These are phyloP conservation scores for Debaryomycetaceae sp. DNA, from an alignment of 1,139 yeast genomes.

Conservation along the genomic window DNA sequence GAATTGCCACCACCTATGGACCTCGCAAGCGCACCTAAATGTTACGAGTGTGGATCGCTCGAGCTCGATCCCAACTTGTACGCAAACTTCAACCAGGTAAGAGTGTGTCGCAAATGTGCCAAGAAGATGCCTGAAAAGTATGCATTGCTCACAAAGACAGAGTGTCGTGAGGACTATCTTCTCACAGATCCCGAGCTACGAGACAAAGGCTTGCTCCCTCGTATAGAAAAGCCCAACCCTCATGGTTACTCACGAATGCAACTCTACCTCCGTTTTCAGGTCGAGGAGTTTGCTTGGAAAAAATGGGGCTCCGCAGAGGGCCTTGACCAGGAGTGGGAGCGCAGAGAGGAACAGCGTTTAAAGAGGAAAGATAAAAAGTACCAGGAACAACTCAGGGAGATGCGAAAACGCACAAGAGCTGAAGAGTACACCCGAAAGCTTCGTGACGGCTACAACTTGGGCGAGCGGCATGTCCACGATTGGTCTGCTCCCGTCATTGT, in stretches of 20 bases:
- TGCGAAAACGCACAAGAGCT: conserved; percentile 89
- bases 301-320: conserved; percentile 95
- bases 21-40: conserved; percentile 66
- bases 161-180: conserved; percentile 87
- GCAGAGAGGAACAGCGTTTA: conserved; percentile 69
- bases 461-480: conserved; percentile 66
- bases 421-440: conserved; percentile 78
- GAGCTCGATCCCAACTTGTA: conserved; percentile 76
- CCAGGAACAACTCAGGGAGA: conserved; percentile 69
- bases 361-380: conserved; percentile 77
- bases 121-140: conserved; percentile 79
- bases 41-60: conserved; percentile 74
- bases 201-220: conserved; percentile 64
- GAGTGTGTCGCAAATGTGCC: conserved; percentile 80
- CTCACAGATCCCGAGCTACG: conserved; percentile 88
- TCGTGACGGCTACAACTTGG: conserved; percentile 51
- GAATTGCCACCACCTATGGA: conserved; percentile 72
- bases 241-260: conserved; percentile 95
- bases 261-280: conserved; percentile 80
- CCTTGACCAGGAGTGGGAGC: conserved; percentile 87
- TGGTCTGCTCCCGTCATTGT: conserved; percentile 62
- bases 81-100: conserved; percentile 58
- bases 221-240: conserved; percentile 90
- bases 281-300: conserved; percentile 85
- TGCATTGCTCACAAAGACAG: conserved; percentile 88